phyloP scores from a whole-genome alignment of 1,284 basidiomycete species.

The Albatrellus sp. region DNA sequence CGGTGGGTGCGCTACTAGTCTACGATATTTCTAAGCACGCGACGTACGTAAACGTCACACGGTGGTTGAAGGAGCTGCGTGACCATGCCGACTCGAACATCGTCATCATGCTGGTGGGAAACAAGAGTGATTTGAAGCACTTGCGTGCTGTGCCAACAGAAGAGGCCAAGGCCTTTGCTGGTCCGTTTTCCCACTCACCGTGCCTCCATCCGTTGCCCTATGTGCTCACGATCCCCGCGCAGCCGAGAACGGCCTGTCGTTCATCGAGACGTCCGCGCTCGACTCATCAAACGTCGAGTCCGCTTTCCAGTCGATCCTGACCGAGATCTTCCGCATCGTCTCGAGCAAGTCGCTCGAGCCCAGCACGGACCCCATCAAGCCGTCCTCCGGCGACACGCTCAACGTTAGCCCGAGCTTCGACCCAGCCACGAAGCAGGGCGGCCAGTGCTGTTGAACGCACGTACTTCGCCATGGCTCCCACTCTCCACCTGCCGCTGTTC shows the following conservation, averaged over 20 bases:
- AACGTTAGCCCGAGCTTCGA: slow-evolving; percentile 55
- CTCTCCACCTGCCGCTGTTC: too few species aligned
- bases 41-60: slow-evolving; percentile 90
- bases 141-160: slow-evolving; percentile 93
- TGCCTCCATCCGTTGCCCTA: background rate
- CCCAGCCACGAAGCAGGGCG: slow-evolving; percentile 21
- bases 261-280: slow-evolving; percentile 99
- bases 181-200: slow-evolving; percentile 38
- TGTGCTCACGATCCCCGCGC: background rate
- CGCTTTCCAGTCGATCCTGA: slow-evolving; percentile 95
- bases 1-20: slow-evolving; percentile 86
- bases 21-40: slow-evolving; percentile 94
- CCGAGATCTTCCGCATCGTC: slow-evolving; percentile 92
- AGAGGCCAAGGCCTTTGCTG: slow-evolving; percentile 76
- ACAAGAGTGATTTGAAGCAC: slow-evolving; percentile 98
- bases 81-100: slow-evolving; percentile 92
- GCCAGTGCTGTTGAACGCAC: slow-evolving; percentile 27
- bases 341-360: slow-evolving; percentile 84
- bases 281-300: slow-evolving; percentile 97
- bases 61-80: slow-evolving; percentile 98
- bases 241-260: slow-evolving; percentile 80
- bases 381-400: slow-evolving; percentile 62
- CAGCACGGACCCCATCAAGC: slow-evolving; percentile 59
- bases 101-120: slow-evolving; percentile 89
- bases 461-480: background rate